These are phyloP conservation scores for Boletus reticulatus DNA, from an alignment of 768 basidiomycete genomes.

Conservation along the genomic window DNA sequence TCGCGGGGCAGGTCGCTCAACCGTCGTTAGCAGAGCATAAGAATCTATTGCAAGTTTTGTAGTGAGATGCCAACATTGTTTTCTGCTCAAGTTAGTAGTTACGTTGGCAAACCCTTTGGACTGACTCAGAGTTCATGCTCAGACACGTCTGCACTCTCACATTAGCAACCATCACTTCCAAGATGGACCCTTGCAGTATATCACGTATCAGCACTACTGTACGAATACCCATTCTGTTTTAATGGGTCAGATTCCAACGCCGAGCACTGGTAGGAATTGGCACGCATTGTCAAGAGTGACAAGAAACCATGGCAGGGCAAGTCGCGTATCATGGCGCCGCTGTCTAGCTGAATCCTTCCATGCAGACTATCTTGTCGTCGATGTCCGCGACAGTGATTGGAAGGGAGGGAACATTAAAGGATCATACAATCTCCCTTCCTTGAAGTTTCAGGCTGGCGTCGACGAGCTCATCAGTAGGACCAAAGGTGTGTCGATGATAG, in stretches of 20 bases:
- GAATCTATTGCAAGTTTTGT: constrained; percentile 9
- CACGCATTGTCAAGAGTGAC: constrained; percentile 62
- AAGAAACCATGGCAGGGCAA: constrained; percentile 48
- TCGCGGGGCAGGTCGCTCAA: constrained; percentile 21
- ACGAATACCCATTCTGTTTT: constrained; percentile 7
- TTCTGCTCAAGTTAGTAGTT: not conserved
- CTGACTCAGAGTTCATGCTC: constrained; percentile 7
- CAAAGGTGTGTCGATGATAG: constrained; percentile 57
- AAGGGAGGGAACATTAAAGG: constrained; percentile 76
- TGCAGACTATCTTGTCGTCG: constrained; percentile 69
- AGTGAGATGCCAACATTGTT: constrained; percentile 6
- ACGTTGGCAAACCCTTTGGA: not conserved
- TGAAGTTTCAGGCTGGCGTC: constrained; percentile 54
- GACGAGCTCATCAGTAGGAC: constrained; percentile 57
- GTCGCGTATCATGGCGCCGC: not conserved
- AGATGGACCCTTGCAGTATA: constrained; percentile 19
- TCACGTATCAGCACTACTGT: constrained; percentile 18
- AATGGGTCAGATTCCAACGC: constrained; percentile 9
- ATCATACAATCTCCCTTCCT: constrained; percentile 60
- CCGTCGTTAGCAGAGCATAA: constrained; percentile 17
- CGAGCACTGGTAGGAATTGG: constrained; percentile 55
- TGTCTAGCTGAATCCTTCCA: not conserved
- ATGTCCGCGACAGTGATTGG: constrained; percentile 84
- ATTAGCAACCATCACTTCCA: constrained; percentile 2
- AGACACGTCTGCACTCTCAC: constrained; percentile 2